phyloP scores from a whole-genome alignment of 2,329 filamentous ascomycete genomes.

The Kalmusia sp. region DNA sequence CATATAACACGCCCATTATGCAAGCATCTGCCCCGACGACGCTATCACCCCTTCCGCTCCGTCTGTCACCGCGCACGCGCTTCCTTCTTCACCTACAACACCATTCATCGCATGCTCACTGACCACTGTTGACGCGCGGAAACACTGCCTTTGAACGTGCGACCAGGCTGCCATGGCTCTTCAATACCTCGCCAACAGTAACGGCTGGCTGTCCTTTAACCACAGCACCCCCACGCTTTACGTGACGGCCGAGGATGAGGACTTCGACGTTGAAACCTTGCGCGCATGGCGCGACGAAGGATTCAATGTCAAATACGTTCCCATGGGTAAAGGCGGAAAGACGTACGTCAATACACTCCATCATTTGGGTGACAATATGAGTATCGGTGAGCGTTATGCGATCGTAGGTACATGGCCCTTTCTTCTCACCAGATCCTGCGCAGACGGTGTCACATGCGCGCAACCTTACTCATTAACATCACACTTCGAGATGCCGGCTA shows the following conservation, averaged over 20 bases:
- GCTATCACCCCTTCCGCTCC: background rate
- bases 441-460: slow-evolving; percentile 1
- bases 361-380: slow-evolving; percentile 60
- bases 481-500: background rate
- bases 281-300: slow-evolving; percentile 67
- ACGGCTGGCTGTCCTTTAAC: slow-evolving; percentile 49
- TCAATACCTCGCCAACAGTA: slow-evolving; percentile 45
- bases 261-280: slow-evolving; percentile 63
- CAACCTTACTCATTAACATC: background rate
- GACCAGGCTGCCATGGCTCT: slow-evolving; percentile 35
- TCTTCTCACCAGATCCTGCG: slow-evolving; percentile 1
- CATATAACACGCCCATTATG: slow-evolving; percentile 19
- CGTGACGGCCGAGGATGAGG: slow-evolving; percentile 59
- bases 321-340: slow-evolving; percentile 58
- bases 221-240: slow-evolving; percentile 55
- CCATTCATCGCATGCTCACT: background rate
- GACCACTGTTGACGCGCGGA: background rate
- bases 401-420: slow-evolving; percentile 61
- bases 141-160: slow-evolving; percentile 1
- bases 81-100: background rate
- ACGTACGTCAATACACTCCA: slow-evolving; percentile 57
- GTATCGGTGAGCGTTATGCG: slow-evolving; percentile 67
- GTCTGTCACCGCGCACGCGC: background rate
- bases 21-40: slow-evolving; percentile 11
- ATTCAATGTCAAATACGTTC: slow-evolving; percentile 65